Percentiles rank a stretch among this genome's conserved stretches.
Conservation (phyloP, 225 moss, liverwort and hornwort genomes). For the Ulota crispa region DNA sequence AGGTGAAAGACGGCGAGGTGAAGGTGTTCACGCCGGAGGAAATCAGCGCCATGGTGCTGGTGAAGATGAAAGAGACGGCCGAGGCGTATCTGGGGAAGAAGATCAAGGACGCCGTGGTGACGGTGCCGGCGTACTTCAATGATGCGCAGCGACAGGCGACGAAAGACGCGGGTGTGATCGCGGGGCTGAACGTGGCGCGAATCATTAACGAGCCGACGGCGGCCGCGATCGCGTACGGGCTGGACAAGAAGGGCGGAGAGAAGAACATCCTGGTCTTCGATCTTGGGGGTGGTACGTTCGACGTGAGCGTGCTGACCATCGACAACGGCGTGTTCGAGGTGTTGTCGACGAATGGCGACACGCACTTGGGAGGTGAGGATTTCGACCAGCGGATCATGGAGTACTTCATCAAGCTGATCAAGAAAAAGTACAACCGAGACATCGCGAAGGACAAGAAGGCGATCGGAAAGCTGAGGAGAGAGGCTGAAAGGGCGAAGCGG, state of each 20-base stretch:
- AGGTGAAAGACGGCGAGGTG: conserved; percentile 21
- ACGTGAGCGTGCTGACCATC: conserved; percentile 20
- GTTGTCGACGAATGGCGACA: conserved; percentile 19
- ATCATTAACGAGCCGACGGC: conserved; percentile 13
- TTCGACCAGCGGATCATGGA: conserved; percentile 23
- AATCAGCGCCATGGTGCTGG: conserved; percentile 13
- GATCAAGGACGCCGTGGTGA: conserved; percentile 24
- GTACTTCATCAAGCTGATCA: conserved; percentile 25
- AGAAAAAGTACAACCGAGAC: conserved; percentile 18
- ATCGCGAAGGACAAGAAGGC: conserved; percentile 19
- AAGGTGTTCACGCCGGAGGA: conserved; percentile 9
- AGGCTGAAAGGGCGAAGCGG: conserved; percentile 18
- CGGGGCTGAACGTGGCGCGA: conserved; percentile 17
- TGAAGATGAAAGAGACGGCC: conserved; percentile 10
- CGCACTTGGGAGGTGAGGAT: conserved; percentile 13
- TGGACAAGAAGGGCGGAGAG: conserved; percentile 23
- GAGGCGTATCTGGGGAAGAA: conserved; percentile 17
- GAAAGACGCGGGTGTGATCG: conserved; percentile 23
- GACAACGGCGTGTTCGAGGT: conserved; percentile 24
- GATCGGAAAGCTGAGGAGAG: conserved; percentile 4
- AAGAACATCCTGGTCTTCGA: conserved; percentile 21
- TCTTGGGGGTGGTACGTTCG: conserved; percentile 14
- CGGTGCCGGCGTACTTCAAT: conserved; percentile 18
- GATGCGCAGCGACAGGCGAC: conserved; percentile 22
- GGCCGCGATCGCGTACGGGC: conserved; percentile 20